These are phyloP conservation scores for Marasmius tenuissimus DNA, from an alignment of 1,284 basidiomycete species.

Conservation along the genomic window DNA sequence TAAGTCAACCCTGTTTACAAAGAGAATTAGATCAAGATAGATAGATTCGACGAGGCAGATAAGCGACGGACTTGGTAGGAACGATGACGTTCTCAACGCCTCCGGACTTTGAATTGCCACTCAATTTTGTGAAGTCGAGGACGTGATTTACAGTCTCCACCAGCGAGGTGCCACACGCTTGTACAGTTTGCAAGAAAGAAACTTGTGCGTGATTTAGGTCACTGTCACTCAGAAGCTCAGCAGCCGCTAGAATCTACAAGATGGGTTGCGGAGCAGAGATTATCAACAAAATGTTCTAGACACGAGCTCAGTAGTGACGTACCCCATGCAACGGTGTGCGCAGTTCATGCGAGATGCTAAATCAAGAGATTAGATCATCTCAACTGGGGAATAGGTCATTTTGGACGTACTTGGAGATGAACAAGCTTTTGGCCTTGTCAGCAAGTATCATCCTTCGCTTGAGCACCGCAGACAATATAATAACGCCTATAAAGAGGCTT, in stretches of 20 bases:
- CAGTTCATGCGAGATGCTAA: conserved; percentile 91
- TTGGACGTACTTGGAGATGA: conserved; percentile 79
- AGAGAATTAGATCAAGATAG: conserved; percentile 3
- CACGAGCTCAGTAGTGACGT: conserved; percentile 17
- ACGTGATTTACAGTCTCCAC: conserved; percentile 95
- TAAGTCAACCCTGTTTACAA: conserved; percentile 68
- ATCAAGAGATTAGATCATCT: conserved; percentile 14
- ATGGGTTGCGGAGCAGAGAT: conserved; percentile 12
- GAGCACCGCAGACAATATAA: conserved; percentile 91
- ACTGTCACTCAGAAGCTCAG: conserved; percentile 86
- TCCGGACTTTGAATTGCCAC: conserved; percentile 80
- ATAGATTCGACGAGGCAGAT: conserved; percentile 6
- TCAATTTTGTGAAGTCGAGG: conserved; percentile 94
- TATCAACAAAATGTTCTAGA: background rate
- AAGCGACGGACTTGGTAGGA: conserved; percentile 54
- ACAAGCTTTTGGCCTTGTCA: conserved; percentile 89
- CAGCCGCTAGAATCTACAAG: conserved; percentile 80
- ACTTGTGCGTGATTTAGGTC: conserved; percentile 78
- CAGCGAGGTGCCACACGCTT: conserved; percentile 83
- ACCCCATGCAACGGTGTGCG: conserved; percentile 89
- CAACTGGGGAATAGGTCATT: conserved; percentile 15
- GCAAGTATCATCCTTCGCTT: conserved; percentile 93
- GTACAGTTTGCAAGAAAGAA: conserved; percentile 87
- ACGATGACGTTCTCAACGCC: conserved; percentile 75
- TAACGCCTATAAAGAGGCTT: conserved; percentile 62